Base-by-base conservation (phyloP, 768 basidiomycete genomes). In the Cubamyces lactineus region DNA sequence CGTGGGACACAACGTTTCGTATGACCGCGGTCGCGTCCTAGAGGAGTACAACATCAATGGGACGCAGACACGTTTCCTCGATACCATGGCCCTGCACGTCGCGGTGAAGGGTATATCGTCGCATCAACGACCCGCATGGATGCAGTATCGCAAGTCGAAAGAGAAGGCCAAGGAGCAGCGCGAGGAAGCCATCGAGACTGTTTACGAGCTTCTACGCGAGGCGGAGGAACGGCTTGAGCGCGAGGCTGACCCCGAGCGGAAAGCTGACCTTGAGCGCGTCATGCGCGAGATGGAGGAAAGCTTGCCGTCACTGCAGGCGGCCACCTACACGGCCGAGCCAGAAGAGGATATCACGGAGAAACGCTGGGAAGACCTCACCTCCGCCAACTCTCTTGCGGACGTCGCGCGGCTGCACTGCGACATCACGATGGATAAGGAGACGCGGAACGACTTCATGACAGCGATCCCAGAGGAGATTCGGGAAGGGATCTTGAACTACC, bases 1-100 rank as follows among this genome's bases (percentile, higher is more conserved):
- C 24, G 87, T 98, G 30, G 96, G 97, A 2, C 97, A 99, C 74
- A 97, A 97, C 69, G 88, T 98, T 45, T 91, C 94, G 0, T 98
- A 94, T 73, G 97, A 99, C 73, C 85, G 96, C 17, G 88, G 85
- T 16, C 83, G 96, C 12, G 78, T 96, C 38, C 72, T 74, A 30
- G 91, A 96, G 64, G 97, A 99, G 73, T 98, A 98, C 71, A 77
- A 76, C 64, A 71, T 96, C 6, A 67, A 76, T 1, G 80, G 82
- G 0, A 90, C 89, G 0, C 75, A 82, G 53, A 94, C 83, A 38
- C 86, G 96, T 6, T 99, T 91, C 71, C 74, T 98, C 51, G 96
- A 98, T 72, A 99, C 96, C 0, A 93, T 99, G 86, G 86, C 94
- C 1, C 79, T 99, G 6, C 96, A 99, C 71, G 89, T 95, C 53